Evolutionary conservation across 352 stramenopile species (phyloP).

Genomic region (Ophiocytium majus): DNA sequence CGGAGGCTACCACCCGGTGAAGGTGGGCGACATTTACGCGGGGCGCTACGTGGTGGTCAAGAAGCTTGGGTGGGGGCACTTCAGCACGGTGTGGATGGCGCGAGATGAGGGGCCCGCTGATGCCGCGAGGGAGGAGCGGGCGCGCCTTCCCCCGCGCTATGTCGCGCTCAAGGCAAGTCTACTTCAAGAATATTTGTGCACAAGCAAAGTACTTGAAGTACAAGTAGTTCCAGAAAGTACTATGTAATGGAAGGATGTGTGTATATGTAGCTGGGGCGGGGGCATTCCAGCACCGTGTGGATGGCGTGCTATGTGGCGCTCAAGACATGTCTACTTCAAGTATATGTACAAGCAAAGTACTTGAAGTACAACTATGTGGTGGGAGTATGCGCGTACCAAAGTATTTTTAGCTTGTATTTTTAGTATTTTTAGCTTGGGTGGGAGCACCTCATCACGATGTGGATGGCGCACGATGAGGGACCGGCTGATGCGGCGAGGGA

Average conservation of each 20-base stretch:
- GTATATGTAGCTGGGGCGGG: too few species aligned
- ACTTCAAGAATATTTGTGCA: constrained; percentile 1
- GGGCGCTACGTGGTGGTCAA: constrained; percentile 90
- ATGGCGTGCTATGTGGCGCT: too few species aligned
- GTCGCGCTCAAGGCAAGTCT: constrained; percentile 38
- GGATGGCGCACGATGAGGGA: constrained; percentile 90
- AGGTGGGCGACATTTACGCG: constrained; percentile 79
- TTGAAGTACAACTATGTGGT: too few species aligned
- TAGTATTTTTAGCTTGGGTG: constrained; percentile 99
- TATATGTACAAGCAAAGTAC: too few species aligned
- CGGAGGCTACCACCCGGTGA: constrained; percentile 96
- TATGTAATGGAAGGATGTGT: too few species aligned
- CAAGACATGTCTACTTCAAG: too few species aligned
- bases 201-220: neutral
- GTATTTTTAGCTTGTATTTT: too few species aligned
- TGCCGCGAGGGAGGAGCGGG: constrained; percentile 12
- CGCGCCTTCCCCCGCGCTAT: constrained; percentile 39
- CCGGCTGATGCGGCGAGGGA: constrained; percentile 54
- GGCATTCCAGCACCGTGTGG: too few species aligned
- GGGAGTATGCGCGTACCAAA: too few species aligned
- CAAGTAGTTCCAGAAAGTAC: neutral
- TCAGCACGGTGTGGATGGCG: constrained; percentile 99
- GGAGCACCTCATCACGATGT: constrained; percentile 99
- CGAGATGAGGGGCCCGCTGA: constrained; percentile 74
- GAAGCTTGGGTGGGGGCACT: constrained; percentile 99